Evolutionary conservation across 2,329 filamentous ascomycete species (phyloP), one percentile per base, ranked within the genome.

Genomic region (Epichloe uncinata): DNA sequence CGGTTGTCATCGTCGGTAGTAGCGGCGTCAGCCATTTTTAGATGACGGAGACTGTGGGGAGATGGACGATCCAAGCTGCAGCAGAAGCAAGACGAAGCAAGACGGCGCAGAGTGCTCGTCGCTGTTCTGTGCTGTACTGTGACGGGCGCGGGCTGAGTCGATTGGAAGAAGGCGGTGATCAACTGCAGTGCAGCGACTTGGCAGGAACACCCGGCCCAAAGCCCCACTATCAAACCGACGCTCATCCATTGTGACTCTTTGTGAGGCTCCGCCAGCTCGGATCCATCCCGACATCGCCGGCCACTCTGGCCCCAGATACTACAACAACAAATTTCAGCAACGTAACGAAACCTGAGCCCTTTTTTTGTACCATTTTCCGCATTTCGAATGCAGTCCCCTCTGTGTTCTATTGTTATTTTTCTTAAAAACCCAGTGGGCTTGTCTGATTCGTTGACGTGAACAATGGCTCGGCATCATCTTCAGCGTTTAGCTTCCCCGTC

Each of bases 401-500:
- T 30, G 26, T 30, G 1, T 30, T 9, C 3, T 30, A 30, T 9
- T 30, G 8, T 30, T 3, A 30, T 18, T 3, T 2, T 41, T 15
- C 18, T 5, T 12, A 41, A 41, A 41, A n/a, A 3, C n/a, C 18
- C 11, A 41, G n/a, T 12, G 7, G 20, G 36, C 36, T 15, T 30
- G 26, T 30, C 42, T 20, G 4, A 30, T 34, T 15, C 12, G 8
- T 35, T 5, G 4, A n/a, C 18, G 8, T 5, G 9, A 60, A 4
- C 53, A 38, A 74, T 74, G 71, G 58, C 66, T 40, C 58, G 54
- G 47, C 82, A 87, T 66, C 78, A 76, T 42, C 72, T 85, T 4
- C 84, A 88, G 65, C 73, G 81, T 38, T 67, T 87, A 18, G 61
- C 73, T 3, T 82, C 84, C 52, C 85, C 85, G 1, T 82, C 82